phyloP scores from a whole-genome alignment of 495 filamentous ascomycete genomes.

The Aspergillus ellipticus region DNA sequence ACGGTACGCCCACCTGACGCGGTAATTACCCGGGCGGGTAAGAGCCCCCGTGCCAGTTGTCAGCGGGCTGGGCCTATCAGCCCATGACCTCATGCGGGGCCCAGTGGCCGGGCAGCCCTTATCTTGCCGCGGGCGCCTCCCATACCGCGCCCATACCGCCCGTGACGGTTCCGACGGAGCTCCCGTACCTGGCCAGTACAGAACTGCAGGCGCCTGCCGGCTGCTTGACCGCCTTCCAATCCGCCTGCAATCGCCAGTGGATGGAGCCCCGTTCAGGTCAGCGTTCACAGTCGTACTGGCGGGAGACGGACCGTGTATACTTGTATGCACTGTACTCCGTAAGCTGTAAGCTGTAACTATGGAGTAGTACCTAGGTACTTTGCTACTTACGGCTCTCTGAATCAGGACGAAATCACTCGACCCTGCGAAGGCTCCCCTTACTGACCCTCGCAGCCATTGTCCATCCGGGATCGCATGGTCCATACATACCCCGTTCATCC shows the following conservation, averaged over 20 bases:
- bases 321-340: no score
- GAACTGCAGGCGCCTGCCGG: not conserved
- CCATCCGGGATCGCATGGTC: not conserved
- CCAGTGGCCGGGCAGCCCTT: not conserved
- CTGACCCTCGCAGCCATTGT: not conserved
- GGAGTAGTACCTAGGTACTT: no score
- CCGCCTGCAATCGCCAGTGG: not conserved
- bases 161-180: not conserved
- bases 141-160: not conserved
- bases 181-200: not conserved
- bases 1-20: not conserved
- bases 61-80: not conserved
- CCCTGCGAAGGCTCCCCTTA: not conserved
- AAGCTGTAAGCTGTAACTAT: no score
- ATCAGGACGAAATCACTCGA: not conserved
- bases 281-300: no score
- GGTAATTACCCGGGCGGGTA: slow-evolving; percentile 3
- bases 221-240: slow-evolving; percentile 14
- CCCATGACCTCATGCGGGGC: not conserved
- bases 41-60: not conserved
- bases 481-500: no score
- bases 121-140: no score
- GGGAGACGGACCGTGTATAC: no score
- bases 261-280: not conserved
- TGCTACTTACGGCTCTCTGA: no score